phyloP scores from a whole-genome alignment of 768 basidiomycete genomes.

The Mycena indigotica region DNA sequence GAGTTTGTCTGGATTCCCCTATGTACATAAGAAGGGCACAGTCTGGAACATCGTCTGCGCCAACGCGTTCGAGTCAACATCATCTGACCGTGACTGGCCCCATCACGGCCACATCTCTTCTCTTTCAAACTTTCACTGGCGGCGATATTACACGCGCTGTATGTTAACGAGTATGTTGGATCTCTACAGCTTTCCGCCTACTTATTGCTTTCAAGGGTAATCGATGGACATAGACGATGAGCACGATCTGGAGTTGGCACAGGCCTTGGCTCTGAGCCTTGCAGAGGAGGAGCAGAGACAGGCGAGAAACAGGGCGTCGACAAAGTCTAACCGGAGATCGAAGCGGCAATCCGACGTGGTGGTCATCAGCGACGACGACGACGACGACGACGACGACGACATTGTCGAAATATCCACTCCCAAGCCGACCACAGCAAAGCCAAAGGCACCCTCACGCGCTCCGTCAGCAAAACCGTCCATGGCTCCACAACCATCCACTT shows the following conservation, averaged over 20 bases:
- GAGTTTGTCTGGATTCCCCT: too few species aligned
- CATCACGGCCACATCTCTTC: too few species aligned
- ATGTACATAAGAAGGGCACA: too few species aligned
- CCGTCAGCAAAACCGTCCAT: too few species aligned
- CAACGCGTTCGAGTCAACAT: too few species aligned
- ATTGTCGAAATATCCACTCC: constrained; percentile 6
- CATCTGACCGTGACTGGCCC: too few species aligned
- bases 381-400: constrained; percentile 11
- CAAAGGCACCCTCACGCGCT: background rate
- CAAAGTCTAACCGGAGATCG: background rate
- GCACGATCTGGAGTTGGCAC: constrained; percentile 15
- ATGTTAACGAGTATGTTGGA: too few species aligned
- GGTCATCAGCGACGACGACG: constrained; percentile 20
- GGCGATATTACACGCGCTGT: too few species aligned
- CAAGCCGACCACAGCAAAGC: background rate
- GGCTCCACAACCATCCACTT: background rate
- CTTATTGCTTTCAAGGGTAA: too few species aligned
- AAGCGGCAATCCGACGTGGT: constrained; percentile 8
- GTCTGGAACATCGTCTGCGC: too few species aligned
- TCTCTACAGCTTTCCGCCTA: too few species aligned
- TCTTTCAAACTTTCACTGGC: too few species aligned
- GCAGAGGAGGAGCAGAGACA: constrained; percentile 4
- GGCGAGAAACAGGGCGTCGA: background rate
- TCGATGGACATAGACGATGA: background rate
- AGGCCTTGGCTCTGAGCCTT: constrained; percentile 14